phyloP scores from a whole-genome alignment of 139 green algal species.

The Coelastrella sp. region DNA sequence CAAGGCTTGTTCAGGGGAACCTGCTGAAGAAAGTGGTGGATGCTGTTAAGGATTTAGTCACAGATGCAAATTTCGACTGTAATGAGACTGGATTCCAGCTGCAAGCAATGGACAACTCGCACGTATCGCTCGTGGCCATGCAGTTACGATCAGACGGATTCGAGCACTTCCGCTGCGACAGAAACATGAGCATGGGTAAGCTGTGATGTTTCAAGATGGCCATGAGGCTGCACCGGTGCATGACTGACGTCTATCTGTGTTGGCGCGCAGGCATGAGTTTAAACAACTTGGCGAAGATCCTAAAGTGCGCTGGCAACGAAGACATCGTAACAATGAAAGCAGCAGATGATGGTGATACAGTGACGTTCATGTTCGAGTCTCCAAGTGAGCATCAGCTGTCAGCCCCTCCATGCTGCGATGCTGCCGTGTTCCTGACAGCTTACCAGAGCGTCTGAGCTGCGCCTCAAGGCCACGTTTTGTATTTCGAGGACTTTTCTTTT shows the following conservation, averaged over 20 bases:
- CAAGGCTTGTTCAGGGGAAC: conserved; percentile 73
- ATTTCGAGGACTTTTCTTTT: too few species aligned
- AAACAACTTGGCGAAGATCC: conserved; percentile 96
- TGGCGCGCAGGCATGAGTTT: conserved; percentile 87
- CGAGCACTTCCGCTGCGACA: conserved; percentile 98
- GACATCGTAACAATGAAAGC: conserved; percentile 98
- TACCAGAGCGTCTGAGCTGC: too few species aligned
- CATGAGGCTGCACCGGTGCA: not conserved
- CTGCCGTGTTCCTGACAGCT: not conserved
- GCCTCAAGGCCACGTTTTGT: too few species aligned
- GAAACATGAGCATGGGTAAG: conserved; percentile 85
- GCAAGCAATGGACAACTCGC: conserved; percentile 98
- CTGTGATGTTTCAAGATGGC: not conserved
- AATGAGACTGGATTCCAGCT: conserved; percentile 76
- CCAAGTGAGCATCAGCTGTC: conserved; percentile 32
- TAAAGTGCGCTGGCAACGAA: conserved; percentile 97
- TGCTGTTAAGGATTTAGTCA: conserved; percentile 97
- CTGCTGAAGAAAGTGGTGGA: conserved; percentile 96
- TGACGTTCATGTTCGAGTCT: conserved; percentile 98
- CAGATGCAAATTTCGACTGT: conserved; percentile 98
- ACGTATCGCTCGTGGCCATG: conserved; percentile 95
- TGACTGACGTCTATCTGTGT: not conserved
- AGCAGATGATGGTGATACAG: conserved; percentile 92
- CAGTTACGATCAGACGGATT: conserved; percentile 92
- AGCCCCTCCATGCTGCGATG: not conserved